These are phyloP conservation scores for Cucumis cinereus DNA, from an alignment of 306 rosid genomes.

Conservation along the genomic window DNA sequence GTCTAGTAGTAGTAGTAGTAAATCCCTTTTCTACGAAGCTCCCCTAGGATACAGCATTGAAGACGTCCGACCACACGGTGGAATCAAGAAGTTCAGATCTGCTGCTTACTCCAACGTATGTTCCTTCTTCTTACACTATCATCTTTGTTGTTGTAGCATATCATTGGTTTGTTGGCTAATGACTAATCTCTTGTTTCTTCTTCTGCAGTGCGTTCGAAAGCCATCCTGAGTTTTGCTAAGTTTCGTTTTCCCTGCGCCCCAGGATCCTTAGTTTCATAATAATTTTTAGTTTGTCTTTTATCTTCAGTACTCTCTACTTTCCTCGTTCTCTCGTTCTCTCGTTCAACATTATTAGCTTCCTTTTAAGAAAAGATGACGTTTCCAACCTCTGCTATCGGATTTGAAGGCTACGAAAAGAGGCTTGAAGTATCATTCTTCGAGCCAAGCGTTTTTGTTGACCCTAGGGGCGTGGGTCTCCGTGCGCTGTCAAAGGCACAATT, in stretches of 20 bases:
- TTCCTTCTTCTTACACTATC: not conserved
- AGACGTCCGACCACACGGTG: slow-evolving; percentile 95
- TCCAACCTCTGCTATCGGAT: slow-evolving; percentile 68
- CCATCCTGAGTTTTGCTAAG: slow-evolving; percentile 61
- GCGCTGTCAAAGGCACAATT: slow-evolving; percentile 47
- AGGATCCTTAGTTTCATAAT: slow-evolving; percentile 14
- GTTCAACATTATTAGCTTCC: not conserved
- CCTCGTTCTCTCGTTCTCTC: slow-evolving; percentile 9
- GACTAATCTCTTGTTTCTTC: not conserved
- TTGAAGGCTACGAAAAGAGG: slow-evolving; percentile 93
- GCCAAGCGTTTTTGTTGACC: slow-evolving; percentile 51
- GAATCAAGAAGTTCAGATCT: slow-evolving; percentile 91
- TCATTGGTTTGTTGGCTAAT: not conserved
- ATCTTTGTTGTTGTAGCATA: not conserved
- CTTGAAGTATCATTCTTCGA: slow-evolving; percentile 76
- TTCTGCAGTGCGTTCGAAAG: slow-evolving; percentile 76
- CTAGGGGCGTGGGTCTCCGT: slow-evolving; percentile 63
- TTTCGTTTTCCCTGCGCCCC: slow-evolving; percentile 22
- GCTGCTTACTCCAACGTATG: slow-evolving; percentile 99
- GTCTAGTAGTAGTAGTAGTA: slow-evolving; percentile 58
- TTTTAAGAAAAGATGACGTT: slow-evolving; percentile 39
- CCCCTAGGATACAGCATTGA: slow-evolving; percentile 95
- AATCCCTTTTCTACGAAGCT: slow-evolving; percentile 67
- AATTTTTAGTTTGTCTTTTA: not conserved
- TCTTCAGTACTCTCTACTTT: slow-evolving; percentile 7